Base-by-base conservation (phyloP, 1,284 basidiomycete genomes). In the Ganoderma multipileum region DNA sequence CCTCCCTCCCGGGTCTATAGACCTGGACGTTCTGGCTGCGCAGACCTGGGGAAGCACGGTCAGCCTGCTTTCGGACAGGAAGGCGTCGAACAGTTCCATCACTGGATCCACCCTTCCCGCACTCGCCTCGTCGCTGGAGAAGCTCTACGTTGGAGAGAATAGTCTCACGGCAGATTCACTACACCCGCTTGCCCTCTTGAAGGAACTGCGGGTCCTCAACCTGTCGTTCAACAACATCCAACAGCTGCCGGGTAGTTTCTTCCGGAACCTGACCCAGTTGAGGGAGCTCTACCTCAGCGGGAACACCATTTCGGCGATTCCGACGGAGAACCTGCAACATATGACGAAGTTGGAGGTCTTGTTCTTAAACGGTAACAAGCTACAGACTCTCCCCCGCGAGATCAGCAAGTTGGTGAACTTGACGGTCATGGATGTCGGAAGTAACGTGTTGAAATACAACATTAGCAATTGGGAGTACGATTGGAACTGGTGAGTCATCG, bases 391-490 rank as follows among this genome's bases (percentile, higher is more conserved):
- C 6, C 98, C 97, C 1, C 91, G 93, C 62, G 97, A 99, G 79
- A 82, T 99, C 57, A 92, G 92, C 42, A 94, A 95, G 77, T 86
- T 99, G 72, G 88, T 89, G 77, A 91, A 88, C 67, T 83, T 99
- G 74, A 89, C 87, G 70, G 89, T 94, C 36, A 85, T 99, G 70
- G 98, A 99, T 78, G 98, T 95, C 1, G 97, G 97, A 8, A 97
- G 93, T 79, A 99, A 99, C 79, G 82, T 91, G 64, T 86, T 99
- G 81, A 97, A 95, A 86, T 99, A 99, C 82, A 99, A 99, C 79
- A 97, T 99, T 74, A 94, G 96, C 76, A 99, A 99, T 78, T 97
- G 93, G 93, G 95, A 97, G 77, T 99, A 97, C 81, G 98, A 99
- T 82, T 99, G 97, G 97, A 99, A 99, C 80, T 99, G 98, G 98